A percentile compares a stretch with the other conserved stretches of the same genome.
Evolutionary conservation across 805 yeast genomes (phyloP).

Genomic region (Peterozyma toletana): DNA sequence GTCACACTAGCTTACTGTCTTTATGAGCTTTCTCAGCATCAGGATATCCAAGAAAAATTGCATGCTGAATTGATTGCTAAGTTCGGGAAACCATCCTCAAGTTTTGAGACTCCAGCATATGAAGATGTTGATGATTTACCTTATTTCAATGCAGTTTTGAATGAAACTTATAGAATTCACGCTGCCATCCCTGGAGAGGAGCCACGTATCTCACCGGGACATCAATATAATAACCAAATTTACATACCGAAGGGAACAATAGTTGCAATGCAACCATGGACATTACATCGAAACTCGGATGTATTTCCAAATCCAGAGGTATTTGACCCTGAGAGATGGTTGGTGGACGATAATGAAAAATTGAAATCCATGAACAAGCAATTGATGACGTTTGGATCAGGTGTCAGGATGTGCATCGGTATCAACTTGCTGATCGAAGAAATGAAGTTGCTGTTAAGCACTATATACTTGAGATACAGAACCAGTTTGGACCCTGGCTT

Average conservation of each 20-base stretch:
- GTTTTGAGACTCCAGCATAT: slow-evolving; percentile 18
- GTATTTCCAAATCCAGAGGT: slow-evolving; percentile 45
- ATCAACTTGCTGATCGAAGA: slow-evolving; percentile 61
- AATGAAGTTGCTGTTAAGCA: slow-evolving; percentile 50
- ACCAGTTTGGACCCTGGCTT: slow-evolving; percentile 16
- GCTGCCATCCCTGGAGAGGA: slow-evolving; percentile 72
- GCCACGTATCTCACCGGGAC: slow-evolving; percentile 45
- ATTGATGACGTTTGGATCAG: slow-evolving; percentile 68
- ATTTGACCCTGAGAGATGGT: slow-evolving; percentile 63
- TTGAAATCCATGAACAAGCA: slow-evolving; percentile 38
- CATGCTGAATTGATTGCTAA: slow-evolving; percentile 33
- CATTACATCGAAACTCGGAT: slow-evolving; percentile 44
- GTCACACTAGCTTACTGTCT: slow-evolving; percentile 52
- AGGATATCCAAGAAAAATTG: slow-evolving; percentile 37
- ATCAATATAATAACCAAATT: slow-evolving; percentile 16
- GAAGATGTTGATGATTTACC: slow-evolving; percentile 48
- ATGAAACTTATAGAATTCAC: slow-evolving; percentile 56
- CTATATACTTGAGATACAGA: slow-evolving; percentile 41
- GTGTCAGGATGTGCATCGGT: slow-evolving; percentile 70
- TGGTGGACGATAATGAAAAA: slow-evolving; percentile 28
- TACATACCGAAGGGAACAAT: slow-evolving; percentile 45
- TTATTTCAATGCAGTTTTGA: slow-evolving; percentile 50
- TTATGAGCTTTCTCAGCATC: slow-evolving; percentile 49
- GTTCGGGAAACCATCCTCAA: slow-evolving; percentile 23
- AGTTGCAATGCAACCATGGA: slow-evolving; percentile 61